These are phyloP conservation scores for Lipomyces kockii DNA, from an alignment of 805 yeast genomes.

Conservation along the genomic window DNA sequence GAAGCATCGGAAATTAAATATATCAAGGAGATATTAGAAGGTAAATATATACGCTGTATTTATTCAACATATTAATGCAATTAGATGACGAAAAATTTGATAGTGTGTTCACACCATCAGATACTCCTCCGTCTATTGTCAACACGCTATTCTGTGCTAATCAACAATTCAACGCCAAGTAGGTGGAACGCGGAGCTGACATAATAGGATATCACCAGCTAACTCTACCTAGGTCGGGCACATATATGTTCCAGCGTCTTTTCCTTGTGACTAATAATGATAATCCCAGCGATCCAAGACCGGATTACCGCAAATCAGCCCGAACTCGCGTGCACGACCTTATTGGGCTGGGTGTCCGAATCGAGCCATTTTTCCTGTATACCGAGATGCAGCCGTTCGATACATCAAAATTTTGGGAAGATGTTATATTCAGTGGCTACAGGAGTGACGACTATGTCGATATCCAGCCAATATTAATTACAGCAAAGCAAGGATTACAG, in stretches of 20 bases:
- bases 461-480: conserved; percentile 33
- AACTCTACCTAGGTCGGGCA: background rate
- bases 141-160: conserved; percentile 57
- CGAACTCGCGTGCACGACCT: conserved; percentile 65
- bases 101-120: conserved; percentile 34
- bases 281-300: conserved; percentile 57
- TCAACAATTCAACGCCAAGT: conserved; percentile 57
- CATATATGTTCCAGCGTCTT: conserved; percentile 57
- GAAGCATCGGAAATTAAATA: conserved; percentile 31
- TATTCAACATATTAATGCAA: background rate
- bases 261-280: conserved; percentile 79
- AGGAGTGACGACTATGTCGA: background rate
- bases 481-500: conserved; percentile 32
- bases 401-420: conserved; percentile 56
- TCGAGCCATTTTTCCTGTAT: conserved; percentile 68
- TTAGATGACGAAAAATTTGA: conserved; percentile 39
- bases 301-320: conserved; percentile 51
- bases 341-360: conserved; percentile 56
- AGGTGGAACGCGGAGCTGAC: conserved; percentile 46
- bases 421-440: conserved; percentile 39
- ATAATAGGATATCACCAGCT: background rate
- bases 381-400: conserved; percentile 49
- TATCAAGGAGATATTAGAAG: conserved; percentile 33
- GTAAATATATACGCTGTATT: conserved; percentile 14
- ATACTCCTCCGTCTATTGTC: conserved; percentile 46